Base-by-base conservation (phyloP, 2,329 filamentous ascomycete species). In the Cylindrodendrum hubeiense region DNA sequence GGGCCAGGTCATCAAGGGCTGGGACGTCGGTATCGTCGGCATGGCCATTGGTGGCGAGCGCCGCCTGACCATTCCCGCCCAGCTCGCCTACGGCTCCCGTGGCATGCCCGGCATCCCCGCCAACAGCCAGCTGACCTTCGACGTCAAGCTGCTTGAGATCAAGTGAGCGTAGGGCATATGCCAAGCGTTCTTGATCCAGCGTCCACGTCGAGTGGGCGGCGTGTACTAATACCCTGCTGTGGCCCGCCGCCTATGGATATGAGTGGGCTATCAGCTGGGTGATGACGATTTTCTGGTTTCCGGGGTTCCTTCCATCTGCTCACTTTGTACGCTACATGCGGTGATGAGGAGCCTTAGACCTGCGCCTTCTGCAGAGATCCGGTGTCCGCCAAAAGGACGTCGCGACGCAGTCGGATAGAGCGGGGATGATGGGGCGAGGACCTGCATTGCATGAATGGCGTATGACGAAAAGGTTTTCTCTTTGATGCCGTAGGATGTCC, bases 1-100 rank as follows among this genome's bases (percentile, higher is more conserved):
- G 79, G 95, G 95, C 67, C 93, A 98, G 82, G 97, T 99, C 76
- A 99, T 99, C 86, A 96, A 97, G 88, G 96, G 96, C 73, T 98
- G 96, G 97, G 97, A 99, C 80, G 89, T 98, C 71, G 96, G 96
- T 83, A 86, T 99, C 74, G 87, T 88, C 73, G 97, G 97, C 82
- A 98, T 99, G 94, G 86, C 91, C 73, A 91, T 95, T 73, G 96
- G 96, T 77, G 94, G 94, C 76, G 97, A 99, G 87, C 93, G 96
- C 76, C 91, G 96, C 73, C 87, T 99, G 76, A 95, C 90, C 68
- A 94, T 99, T 76, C 97, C 97, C 51, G 86, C 96, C 51, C 85
- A 91, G 75, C 89, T 95, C 64, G 97, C 92, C 75, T 99, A 99
- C 81, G 96, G 97, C 82, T 94, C 89, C 83, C 92, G 93, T 84